phyloP scores from a whole-genome alignment of 2,329 filamentous ascomycete species.

The Endocalyx cinctus region DNA sequence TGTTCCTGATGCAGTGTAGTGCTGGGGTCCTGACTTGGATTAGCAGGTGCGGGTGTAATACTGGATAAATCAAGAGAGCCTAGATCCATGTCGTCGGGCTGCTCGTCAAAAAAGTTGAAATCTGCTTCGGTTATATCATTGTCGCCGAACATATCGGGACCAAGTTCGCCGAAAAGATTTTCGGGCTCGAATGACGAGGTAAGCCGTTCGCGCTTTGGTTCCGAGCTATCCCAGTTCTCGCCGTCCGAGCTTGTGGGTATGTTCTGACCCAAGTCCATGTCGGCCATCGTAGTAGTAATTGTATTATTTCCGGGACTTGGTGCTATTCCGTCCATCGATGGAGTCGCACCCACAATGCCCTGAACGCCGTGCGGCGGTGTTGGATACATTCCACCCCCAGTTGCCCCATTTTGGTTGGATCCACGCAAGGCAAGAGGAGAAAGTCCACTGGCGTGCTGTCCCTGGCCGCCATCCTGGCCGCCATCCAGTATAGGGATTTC shows the following conservation, averaged over 20 bases:
- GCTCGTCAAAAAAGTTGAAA: conserved; percentile 77
- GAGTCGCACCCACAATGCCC: conserved; percentile 46
- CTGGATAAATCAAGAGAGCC: conserved; percentile 29
- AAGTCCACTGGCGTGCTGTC: conserved; percentile 41
- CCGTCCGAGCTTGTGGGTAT: conserved; percentile 26
- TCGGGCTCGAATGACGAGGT: conserved; percentile 44
- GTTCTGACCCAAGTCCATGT: conserved; percentile 31
- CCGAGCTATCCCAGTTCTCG: conserved; percentile 37
- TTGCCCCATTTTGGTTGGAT: conserved; percentile 37
- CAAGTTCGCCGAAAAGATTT: conserved; percentile 64
- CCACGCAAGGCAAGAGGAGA: conserved; percentile 49
- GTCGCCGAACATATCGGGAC: conserved; percentile 67
- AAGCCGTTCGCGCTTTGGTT: conserved; percentile 41
- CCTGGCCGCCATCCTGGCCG: conserved; percentile 36
- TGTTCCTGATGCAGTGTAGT: conserved; percentile 14
- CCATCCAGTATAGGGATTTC: too few species aligned
- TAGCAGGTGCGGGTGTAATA: conserved; percentile 18
- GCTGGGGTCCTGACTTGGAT: conserved; percentile 9
- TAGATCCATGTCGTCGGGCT: conserved; percentile 38
- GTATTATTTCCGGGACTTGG: conserved; percentile 51
- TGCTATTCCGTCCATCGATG: conserved; percentile 50
- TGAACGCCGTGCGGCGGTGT: conserved; percentile 66
- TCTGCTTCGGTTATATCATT: conserved; percentile 75
- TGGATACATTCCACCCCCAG: conserved; percentile 59
- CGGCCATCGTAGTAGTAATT: conserved; percentile 24